These are phyloP conservation scores for Thermomucor indicae-seudaticae DNA, from an alignment of 371 early-diverging fungal genomes.

Conservation along the genomic window DNA sequence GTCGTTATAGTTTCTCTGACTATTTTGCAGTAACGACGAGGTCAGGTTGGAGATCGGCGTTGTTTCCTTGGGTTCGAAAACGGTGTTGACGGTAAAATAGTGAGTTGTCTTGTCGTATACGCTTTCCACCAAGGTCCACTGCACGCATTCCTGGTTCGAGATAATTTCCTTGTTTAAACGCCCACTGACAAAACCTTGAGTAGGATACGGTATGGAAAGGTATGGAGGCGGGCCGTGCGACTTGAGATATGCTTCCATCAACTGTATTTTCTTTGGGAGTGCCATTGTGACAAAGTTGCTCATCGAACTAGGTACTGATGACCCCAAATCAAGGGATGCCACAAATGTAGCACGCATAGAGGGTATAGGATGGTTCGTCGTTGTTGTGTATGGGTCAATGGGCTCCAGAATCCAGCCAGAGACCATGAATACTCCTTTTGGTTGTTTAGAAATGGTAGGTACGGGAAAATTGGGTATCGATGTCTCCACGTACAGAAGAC, in stretches of 20 bases:
- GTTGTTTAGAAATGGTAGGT: constrained; percentile 22
- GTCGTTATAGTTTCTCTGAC: not conserved
- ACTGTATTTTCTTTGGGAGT: constrained; percentile 40
- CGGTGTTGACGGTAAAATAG: constrained; percentile 1
- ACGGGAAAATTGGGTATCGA: constrained; percentile 30
- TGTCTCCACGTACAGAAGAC: constrained; percentile 33
- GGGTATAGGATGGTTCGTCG: constrained; percentile 54
- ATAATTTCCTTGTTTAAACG: constrained; percentile 6
- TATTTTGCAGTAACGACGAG: not conserved
- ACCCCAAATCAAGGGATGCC: constrained; percentile 48
- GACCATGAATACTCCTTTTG: constrained; percentile 36
- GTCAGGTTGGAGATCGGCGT: not conserved
- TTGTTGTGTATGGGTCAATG: constrained; percentile 55
- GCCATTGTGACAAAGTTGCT: constrained; percentile 47
- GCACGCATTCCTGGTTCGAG: constrained; percentile 1
- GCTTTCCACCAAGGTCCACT: constrained; percentile 9
- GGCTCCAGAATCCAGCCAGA: constrained; percentile 59
- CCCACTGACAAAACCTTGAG: constrained; percentile 2
- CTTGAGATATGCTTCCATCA: constrained; percentile 45
- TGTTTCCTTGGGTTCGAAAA: not conserved
- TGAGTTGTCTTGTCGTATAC: constrained; percentile 4
- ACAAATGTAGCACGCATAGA: constrained; percentile 52
- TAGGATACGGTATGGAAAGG: constrained; percentile 3
- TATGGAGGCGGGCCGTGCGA: constrained; percentile 48
- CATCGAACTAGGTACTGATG: constrained; percentile 46